Percentiles rank a stretch among this genome's conserved stretches.
These are phyloP conservation scores for Saccharomycopsis guyanensis DNA, from an alignment of 805 yeast species.

Conservation along the genomic window DNA sequence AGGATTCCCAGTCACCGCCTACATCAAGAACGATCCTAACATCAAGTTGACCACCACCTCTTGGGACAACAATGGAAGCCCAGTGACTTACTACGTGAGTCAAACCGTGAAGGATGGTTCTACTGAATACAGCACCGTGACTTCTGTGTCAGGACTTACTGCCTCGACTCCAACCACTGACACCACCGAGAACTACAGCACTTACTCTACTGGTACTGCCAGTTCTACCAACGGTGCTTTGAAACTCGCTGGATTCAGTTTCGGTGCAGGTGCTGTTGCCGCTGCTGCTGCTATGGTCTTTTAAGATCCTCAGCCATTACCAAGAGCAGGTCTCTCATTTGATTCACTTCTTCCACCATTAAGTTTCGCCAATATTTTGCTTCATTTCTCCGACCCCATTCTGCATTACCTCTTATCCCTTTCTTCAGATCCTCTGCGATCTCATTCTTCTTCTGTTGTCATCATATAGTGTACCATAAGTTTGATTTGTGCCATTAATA, in stretches of 20 bases:
- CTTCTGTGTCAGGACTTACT: slow-evolving; percentile 6
- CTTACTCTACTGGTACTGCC: slow-evolving; percentile 4
- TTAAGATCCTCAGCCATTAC: no score
- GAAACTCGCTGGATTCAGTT: no score
- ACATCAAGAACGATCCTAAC: slow-evolving; percentile 11
- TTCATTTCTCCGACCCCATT: neutral
- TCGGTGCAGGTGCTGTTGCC: slow-evolving; percentile 7
- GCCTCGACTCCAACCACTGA: slow-evolving; percentile 14
- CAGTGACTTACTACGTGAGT: slow-evolving; percentile 17
- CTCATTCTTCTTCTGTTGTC: no score
- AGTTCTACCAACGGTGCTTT: neutral
- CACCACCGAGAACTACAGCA: slow-evolving; percentile 1
- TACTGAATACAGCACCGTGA: neutral
- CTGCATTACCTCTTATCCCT: neutral
- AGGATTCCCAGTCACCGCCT: slow-evolving; percentile 9
- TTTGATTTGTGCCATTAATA: no score
- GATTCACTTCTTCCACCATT: neutral
- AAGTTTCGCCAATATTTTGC: no score
- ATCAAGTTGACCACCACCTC: slow-evolving; percentile 13
- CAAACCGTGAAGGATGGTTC: slow-evolving; percentile 3
- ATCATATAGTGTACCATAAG: no score
- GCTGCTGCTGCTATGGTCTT: slow-evolving; percentile 4
- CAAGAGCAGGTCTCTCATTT: no score
- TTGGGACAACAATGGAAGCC: slow-evolving; percentile 17
- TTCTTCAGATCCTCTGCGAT: no score